These are phyloP conservation scores for Ilyonectria mors-panacis DNA, from an alignment of 2,329 filamentous ascomycete species.

Conservation along the genomic window DNA sequence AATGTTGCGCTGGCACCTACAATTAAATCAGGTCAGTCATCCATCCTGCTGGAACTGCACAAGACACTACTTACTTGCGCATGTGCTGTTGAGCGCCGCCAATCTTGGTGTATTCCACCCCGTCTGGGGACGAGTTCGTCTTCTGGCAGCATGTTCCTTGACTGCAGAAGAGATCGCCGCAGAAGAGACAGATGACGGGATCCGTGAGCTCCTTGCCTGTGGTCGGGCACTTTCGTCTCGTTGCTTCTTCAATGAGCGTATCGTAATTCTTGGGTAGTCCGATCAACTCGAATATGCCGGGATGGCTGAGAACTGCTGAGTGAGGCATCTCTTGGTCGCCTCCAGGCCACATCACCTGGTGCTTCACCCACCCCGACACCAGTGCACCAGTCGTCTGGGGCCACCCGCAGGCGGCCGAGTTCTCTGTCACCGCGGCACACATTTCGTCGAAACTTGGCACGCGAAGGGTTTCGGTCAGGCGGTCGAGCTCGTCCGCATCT, in stretches of 20 bases:
- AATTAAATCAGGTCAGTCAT: slow-evolving; percentile 18
- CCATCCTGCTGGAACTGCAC: neutral
- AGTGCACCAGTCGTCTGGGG: slow-evolving; percentile 61
- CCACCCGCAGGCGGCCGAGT: slow-evolving; percentile 64
- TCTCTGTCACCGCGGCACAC: slow-evolving; percentile 71
- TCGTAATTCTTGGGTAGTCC: slow-evolving; percentile 95
- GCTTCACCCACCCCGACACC: slow-evolving; percentile 80
- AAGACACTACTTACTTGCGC: slow-evolving; percentile 73
- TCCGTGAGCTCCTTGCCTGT: slow-evolving; percentile 94
- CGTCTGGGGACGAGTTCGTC: slow-evolving; percentile 63
- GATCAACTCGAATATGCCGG: slow-evolving; percentile 93
- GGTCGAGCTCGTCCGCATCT: slow-evolving; percentile 83
- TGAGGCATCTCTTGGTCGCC: slow-evolving; percentile 49
- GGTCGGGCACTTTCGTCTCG: slow-evolving; percentile 85
- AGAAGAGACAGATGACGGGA: slow-evolving; percentile 93
- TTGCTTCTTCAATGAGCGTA: slow-evolving; percentile 91
- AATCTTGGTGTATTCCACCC: slow-evolving; percentile 65
- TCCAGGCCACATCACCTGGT: slow-evolving; percentile 65
- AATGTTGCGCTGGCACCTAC: slow-evolving; percentile 87
- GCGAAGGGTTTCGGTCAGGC: slow-evolving; percentile 82
- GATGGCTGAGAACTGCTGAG: slow-evolving; percentile 77
- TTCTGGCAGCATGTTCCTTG: slow-evolving; percentile 93
- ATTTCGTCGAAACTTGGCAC: slow-evolving; percentile 86
- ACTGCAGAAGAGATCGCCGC: slow-evolving; percentile 95
- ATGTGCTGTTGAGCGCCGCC: slow-evolving; percentile 95